Evolutionary conservation across 1,284 basidiomycete species (phyloP), one percentile per base, ranked within the genome.

Genomic region (Irpex lacteus): DNA sequence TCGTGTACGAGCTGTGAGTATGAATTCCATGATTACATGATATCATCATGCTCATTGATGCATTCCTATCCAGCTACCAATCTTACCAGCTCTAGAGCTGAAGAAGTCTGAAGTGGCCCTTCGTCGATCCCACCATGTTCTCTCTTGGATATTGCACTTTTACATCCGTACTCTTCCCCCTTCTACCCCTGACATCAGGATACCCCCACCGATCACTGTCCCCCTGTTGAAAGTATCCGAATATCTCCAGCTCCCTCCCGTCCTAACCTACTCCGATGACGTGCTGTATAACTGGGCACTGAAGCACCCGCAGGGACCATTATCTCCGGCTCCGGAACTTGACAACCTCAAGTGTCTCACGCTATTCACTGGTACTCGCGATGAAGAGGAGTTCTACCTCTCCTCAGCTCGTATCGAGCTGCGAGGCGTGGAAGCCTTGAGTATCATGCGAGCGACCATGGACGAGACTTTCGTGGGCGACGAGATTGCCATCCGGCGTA

Each of bases 401-500:
- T 86, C 90, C 21, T 96, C 95, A 0, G 87, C 94, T 0, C 85
- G 94, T n/a, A 95, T 97, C 73, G 97, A 98, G 77, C 82, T 97
- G 4, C 85, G 87, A n/a, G 96, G 95, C 5, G 94, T 95, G 1
- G 84, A 89, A 44, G 94, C 92, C 0, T 85, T 98, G 5, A 84
- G 88, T 21, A 80, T 98, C 64, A 98, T 98, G 94, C 88, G 92
- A 2, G 80, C 85, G 5, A 94, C 88, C 3, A 89, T 98, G 82
- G 95, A 98, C 81, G 96, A 98, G 76, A 84, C 90, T 11, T 98
- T 98, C 80, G 87, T 97, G 37, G 90, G 88, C 26, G 96, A 98
- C 74, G 82, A 82, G 50, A 85, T 93, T 19, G 91, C 95, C 11
- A 72, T 89, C 4, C 81, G 81, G 7, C 85, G 95, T 60, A 91